phyloP scores from a whole-genome alignment of 2,329 filamentous ascomycete species.

The Xenosphaeropsis pyriputrescens region DNA sequence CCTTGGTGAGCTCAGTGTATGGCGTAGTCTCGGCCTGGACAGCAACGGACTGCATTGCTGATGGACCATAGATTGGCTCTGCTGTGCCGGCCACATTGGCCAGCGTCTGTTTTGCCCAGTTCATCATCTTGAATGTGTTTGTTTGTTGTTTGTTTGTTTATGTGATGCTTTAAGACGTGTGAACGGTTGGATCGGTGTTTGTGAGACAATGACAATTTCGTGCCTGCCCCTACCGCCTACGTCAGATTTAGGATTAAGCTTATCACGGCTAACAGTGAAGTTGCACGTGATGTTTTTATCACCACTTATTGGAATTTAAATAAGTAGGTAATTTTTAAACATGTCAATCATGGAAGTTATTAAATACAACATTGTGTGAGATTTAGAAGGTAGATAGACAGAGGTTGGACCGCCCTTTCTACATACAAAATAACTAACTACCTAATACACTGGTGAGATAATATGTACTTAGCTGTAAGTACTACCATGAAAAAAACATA shows the following conservation, averaged over 20 bases:
- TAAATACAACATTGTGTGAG: no score
- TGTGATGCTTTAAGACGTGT: not conserved
- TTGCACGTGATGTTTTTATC: no score
- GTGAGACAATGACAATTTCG: not conserved
- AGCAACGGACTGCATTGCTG: conserved; percentile 74
- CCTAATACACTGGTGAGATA: no score
- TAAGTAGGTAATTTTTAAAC: no score
- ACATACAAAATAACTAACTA: no score
- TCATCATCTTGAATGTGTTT: conserved; percentile 51
- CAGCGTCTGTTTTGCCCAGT: conserved; percentile 79
- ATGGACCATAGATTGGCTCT: conserved; percentile 87
- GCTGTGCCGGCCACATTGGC: conserved; percentile 84
- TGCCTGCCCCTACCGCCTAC: not conserved
- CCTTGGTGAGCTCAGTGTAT: conserved; percentile 64
- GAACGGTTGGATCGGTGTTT: no score
- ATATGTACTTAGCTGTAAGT: no score
- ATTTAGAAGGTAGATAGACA: no score
- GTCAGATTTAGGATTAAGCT: not conserved
- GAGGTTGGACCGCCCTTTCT: no score
- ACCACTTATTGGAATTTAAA: no score
- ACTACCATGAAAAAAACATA: no score
- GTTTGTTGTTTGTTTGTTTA: conserved; percentile 3
- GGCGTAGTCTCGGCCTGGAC: conserved; percentile 64
- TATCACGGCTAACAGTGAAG: not conserved
- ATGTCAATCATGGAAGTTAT: no score